Percentiles rank a stretch among this genome's conserved stretches.
These are phyloP conservation scores for Endocarpon pusillum DNA, from an alignment of 495 filamentous ascomycete species.

Conservation along the genomic window DNA sequence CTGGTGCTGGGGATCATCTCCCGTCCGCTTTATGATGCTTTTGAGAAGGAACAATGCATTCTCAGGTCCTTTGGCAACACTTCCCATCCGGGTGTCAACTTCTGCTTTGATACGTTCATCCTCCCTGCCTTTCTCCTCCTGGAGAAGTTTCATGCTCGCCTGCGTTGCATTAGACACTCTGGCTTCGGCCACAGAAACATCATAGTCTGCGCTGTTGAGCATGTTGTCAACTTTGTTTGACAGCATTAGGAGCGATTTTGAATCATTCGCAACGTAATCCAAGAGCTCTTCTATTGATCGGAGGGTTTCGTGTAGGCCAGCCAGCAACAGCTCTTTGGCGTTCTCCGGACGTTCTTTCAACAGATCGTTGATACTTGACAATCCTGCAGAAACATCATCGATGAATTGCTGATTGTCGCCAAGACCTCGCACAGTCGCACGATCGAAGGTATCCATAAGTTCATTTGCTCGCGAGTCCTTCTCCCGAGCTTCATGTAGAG, in stretches of 20 bases:
- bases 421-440: conserved; percentile 32
- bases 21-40: conserved; percentile 15
- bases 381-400: conserved; percentile 27
- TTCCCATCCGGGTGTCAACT: conserved; percentile 27
- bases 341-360: conserved; percentile 18
- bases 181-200: conserved; percentile 34
- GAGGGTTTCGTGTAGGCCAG: conserved; percentile 29
- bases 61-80: conserved; percentile 26
- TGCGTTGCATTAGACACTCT: conserved; percentile 27
- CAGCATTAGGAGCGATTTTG: conserved; percentile 31
- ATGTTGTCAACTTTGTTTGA: conserved; percentile 30
- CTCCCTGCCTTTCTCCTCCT: conserved; percentile 34
- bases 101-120: conserved; percentile 30
- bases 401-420: conserved; percentile 35
- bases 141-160: conserved; percentile 26
- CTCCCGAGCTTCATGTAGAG: conserved; percentile 31
- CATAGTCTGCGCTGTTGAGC: conserved; percentile 36
- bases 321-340: too few species aligned
- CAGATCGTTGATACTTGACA: background rate
- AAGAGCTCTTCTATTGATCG: conserved; percentile 25
- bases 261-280: conserved; percentile 26
- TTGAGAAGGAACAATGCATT: conserved; percentile 19
- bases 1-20: conserved; percentile 23
- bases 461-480: conserved; percentile 32
- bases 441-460: conserved; percentile 36